These are phyloP conservation scores for Brassica rapa DNA, from an alignment of 345 rosid species.

Conservation along the genomic window DNA sequence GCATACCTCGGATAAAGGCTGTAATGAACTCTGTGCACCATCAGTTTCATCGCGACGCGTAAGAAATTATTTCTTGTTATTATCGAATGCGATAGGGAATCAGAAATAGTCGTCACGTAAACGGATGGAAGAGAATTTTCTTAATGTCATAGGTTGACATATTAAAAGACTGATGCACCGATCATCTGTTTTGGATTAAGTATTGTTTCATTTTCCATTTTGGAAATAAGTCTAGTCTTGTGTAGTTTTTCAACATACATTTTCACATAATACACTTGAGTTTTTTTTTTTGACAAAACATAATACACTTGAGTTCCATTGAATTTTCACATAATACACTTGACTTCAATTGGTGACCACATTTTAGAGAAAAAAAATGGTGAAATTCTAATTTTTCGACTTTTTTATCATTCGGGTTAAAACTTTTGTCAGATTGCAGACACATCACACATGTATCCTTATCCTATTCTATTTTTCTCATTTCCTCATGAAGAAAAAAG, in stretches of 20 bases:
- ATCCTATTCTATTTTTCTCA: too few relatives aligned
- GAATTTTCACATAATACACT: too few relatives aligned
- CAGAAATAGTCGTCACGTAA: not conserved
- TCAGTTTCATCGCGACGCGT: not conserved
- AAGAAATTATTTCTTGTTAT: not conserved
- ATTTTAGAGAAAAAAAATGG: too few relatives aligned
- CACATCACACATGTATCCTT: too few relatives aligned
- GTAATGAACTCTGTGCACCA: conserved; percentile 7
- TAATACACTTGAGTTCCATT: too few relatives aligned
- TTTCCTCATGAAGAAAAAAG: too few relatives aligned
- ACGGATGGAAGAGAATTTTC: not conserved
- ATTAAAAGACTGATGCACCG: not conserved
- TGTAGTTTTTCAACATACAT: not conserved
- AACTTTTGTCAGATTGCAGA: too few relatives aligned
- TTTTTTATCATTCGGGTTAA: too few relatives aligned
- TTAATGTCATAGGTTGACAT: not conserved
- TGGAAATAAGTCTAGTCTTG: not conserved
- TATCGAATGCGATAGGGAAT: not conserved
- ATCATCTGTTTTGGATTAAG: not conserved
- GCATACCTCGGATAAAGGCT: conserved; percentile 21
- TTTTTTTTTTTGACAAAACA: too few relatives aligned
- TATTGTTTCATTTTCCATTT: not conserved
- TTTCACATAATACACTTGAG: too few relatives aligned
- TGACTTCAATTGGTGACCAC: too few relatives aligned
- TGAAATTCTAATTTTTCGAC: too few relatives aligned